phyloP scores from a whole-genome alignment of 345 rosid species.

The Populus euphratica region DNA sequence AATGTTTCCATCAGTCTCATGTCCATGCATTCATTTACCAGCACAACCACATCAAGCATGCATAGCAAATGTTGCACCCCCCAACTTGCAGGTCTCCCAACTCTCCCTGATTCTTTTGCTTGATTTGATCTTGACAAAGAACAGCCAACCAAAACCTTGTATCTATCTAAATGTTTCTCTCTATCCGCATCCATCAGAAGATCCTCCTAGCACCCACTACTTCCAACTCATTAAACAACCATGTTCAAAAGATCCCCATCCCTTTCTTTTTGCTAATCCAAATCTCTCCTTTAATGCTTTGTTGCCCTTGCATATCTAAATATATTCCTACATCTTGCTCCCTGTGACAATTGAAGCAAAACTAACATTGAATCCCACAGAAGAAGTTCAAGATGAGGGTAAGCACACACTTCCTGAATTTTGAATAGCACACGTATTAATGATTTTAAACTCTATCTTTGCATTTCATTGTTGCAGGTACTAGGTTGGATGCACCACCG shows the following conservation, averaged over 20 bases:
- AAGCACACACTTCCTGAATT: conserved; percentile 26
- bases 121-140: conserved; percentile 68
- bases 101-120: conserved; percentile 32
- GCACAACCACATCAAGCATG: conserved; percentile 35
- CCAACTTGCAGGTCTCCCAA: conserved; percentile 30
- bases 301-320: conserved; percentile 14
- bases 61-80: conserved; percentile 30
- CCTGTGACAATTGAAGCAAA: conserved; percentile 34
- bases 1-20: conserved; percentile 13
- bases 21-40: conserved; percentile 5
- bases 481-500: conserved; percentile 76
- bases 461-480: conserved; percentile 55
- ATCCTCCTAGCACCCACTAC: conserved; percentile 44
- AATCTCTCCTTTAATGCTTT: conserved; percentile 32
- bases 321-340: conserved; percentile 24
- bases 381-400: conserved; percentile 65
- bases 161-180: conserved; percentile 63
- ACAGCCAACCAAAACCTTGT: conserved; percentile 71
- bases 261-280: conserved; percentile 25
- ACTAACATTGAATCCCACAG: conserved; percentile 25
- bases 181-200: conserved; percentile 35
- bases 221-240: conserved; percentile 25
- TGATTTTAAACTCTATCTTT: conserved; percentile 29
- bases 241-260: conserved; percentile 19
- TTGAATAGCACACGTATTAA: conserved; percentile 8